Base-by-base conservation (phyloP, 2,329 filamentous ascomycete genomes). In the Sclerotinia borealis region DNA sequence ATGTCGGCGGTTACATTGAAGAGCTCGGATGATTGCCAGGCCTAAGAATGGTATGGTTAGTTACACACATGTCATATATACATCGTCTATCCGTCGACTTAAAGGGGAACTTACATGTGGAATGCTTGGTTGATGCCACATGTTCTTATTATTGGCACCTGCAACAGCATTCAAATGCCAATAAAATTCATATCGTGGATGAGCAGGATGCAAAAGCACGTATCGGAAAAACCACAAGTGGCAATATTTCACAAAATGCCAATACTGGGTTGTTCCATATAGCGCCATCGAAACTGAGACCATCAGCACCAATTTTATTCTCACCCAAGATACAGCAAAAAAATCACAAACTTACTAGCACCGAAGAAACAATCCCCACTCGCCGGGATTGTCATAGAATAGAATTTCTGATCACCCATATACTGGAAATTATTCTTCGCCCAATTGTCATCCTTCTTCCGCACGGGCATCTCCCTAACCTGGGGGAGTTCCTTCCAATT, bases 1-100 rank as follows among this genome's bases (percentile, higher is more conserved):
- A 58, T 58, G 31, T 58, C 54, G 13, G 54, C 54, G 25, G 54
- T 58, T 10, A 58, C 29, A 8, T 25, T 58, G 39, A 58, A 45
- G 9, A 58, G 54, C 4, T 34, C n/a, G 13, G 27, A 22, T 19
- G 11, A 13, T 34, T 58, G 54, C 54, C 54, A 58, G n/a, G 54
- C 54, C 54, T 58, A 43, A 15, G 13, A 25, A 4, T 17, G 6
- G 25, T 25, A 11, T 31, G 17, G 1, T 58, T 22, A 47, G 54
- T 19, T n/a, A n/a, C n/a, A n/a, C n/a, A n/a, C n/a, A n/a, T n/a
- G n/a, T n/a, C n/a, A 6, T 4, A 4, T 19, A 1, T 15, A 13
- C 9, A 34, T 36, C 2, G 13, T 34, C 10, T 49, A 22, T 19
- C 6, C 10, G 15, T 17, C 11, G 17, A 15, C 22, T 2, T 22